phyloP scores from a whole-genome alignment of 169 alveolate genomes.

The Cryptosporidium andersoni region DNA sequence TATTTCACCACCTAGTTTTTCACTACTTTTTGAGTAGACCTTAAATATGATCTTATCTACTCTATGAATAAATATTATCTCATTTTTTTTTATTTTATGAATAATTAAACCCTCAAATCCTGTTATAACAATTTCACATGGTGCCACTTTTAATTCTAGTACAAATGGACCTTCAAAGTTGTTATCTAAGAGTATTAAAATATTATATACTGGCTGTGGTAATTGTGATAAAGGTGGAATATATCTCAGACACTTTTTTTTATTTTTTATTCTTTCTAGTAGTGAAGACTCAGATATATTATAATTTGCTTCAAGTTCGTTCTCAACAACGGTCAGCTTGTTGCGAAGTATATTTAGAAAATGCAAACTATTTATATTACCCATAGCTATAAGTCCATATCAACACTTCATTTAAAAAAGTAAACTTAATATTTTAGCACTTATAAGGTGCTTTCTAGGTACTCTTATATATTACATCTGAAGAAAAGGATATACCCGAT shows the following conservation, averaged over 20 bases:
- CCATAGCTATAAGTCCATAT: no score
- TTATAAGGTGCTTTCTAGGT: no score
- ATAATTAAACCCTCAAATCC: conserved; percentile 39
- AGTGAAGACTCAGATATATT: conserved; percentile 4
- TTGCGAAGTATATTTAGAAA: no score
- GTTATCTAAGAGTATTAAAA: conserved; percentile 11
- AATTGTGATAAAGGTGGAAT: conserved; percentile 55
- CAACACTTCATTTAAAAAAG: no score
- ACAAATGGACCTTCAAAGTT: conserved; percentile 54
- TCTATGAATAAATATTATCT: conserved; percentile 46
- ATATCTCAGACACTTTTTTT: conserved; percentile 13
- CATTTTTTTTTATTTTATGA: conserved; percentile 31
- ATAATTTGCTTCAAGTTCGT: no score
- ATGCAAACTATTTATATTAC: no score
- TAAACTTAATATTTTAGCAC: no score
- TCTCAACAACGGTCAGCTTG: no score
- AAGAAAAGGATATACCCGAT: no score
- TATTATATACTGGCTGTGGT: conserved; percentile 39
- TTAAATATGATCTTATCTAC: conserved; percentile 5
- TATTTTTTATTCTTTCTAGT: neutral
- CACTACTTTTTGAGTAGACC: conserved; percentile 7
- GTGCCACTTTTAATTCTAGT: conserved; percentile 14
- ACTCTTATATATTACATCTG: no score
- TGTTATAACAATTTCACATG: conserved; percentile 17
- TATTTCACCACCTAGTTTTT: conserved; percentile 1